Evolutionary conservation across 2,329 filamentous ascomycete genomes (phyloP).

Genomic region (Venturia oleaginea): DNA sequence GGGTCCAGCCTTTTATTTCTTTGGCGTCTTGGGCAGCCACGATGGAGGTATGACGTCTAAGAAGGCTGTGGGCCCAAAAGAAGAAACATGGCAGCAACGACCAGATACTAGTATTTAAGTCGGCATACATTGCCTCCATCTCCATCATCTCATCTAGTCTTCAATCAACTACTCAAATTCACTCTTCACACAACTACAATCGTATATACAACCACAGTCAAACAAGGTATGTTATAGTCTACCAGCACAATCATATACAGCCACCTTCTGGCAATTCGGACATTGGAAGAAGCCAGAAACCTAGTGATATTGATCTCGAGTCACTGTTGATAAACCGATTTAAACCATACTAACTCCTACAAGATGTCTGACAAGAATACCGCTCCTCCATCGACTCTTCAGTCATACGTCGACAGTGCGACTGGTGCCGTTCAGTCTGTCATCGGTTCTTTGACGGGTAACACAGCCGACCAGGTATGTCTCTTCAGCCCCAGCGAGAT

Average conservation of each 20-base stretch:
- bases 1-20: neutral
- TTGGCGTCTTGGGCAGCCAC: neutral
- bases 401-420: constrained; percentile 57
- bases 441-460: constrained; percentile 66
- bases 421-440: constrained; percentile 63
- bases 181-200: neutral
- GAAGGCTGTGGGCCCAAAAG: neutral
- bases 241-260: no score
- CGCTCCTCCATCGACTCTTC: constrained; percentile 57
- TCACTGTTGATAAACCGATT: no score
- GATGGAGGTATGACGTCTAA: neutral
- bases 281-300: no score
- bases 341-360: neutral
- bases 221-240: neutral
- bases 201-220: neutral
- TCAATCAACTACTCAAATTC: neutral
- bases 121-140: neutral
- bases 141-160: neutral
- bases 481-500: neutral
- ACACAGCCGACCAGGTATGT: constrained; percentile 43
- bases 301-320: no score
- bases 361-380: constrained; percentile 41
- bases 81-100: neutral
- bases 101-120: neutral
- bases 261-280: no score